These are phyloP conservation scores for Candida easanensis DNA, from an alignment of 805 yeast genomes.

Conservation along the genomic window DNA sequence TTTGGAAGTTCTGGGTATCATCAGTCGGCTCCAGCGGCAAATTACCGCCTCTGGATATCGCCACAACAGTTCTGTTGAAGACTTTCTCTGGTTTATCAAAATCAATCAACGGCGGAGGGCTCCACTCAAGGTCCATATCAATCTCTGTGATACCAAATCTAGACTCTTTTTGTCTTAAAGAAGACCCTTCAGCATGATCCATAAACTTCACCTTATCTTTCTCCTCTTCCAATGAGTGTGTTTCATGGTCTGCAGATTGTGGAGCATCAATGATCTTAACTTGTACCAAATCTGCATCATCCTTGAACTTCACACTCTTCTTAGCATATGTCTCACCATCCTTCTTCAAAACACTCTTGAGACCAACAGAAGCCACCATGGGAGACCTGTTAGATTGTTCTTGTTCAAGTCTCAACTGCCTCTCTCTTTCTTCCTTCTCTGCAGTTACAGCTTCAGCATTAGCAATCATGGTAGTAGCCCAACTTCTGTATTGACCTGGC, in stretches of 20 bases:
- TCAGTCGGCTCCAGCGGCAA: slow-evolving; percentile 3
- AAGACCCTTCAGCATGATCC: slow-evolving; percentile 4
- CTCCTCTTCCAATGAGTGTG: slow-evolving; percentile 2
- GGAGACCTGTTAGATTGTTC: too few relatives aligned
- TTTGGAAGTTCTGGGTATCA: slow-evolving; percentile 2
- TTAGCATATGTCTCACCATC: neutral
- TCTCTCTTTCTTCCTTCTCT: neutral
- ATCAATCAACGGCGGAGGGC: slow-evolving; percentile 1
- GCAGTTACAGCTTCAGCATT: neutral
- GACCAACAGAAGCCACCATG: neutral
- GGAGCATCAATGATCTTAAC: neutral
- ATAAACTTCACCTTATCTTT: neutral
- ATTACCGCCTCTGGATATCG: slow-evolving; percentile 6
- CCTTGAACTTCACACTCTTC: slow-evolving; percentile 6
- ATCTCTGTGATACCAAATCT: neutral
- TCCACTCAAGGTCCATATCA: neutral
- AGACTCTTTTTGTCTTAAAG: neutral
- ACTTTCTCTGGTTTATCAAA: neutral
- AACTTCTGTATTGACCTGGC: neutral
- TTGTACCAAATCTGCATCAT: neutral
- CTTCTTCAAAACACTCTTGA: slow-evolving; percentile 1
- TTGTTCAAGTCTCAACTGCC: too few relatives aligned
- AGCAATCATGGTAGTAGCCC: neutral
- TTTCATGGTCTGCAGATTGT: neutral
- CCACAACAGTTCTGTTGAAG: neutral